A percentile compares a stretch with the other conserved stretches of the same genome.
These are phyloP conservation scores for Esteya vermicola DNA, from an alignment of 2,329 filamentous ascomycete species.

Conservation along the genomic window DNA sequence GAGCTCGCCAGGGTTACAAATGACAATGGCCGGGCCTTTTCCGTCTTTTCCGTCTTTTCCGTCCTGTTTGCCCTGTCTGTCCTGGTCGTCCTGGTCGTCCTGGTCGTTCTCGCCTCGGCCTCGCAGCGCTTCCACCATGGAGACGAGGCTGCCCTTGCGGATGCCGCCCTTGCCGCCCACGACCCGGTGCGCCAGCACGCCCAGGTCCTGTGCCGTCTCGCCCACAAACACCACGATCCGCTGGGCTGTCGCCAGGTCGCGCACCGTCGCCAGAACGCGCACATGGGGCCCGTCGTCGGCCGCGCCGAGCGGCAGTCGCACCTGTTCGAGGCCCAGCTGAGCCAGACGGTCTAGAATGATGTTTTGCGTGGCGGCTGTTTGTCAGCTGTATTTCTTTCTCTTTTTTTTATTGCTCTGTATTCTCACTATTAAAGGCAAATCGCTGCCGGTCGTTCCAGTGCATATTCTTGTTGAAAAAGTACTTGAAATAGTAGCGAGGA, in stretches of 20 bases:
- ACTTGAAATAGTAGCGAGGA: constrained; percentile 59
- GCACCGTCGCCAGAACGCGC: constrained; percentile 50
- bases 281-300: constrained; percentile 39
- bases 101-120: background rate
- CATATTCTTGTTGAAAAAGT: constrained; percentile 56
- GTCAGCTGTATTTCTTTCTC: too few species aligned
- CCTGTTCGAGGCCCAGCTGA: constrained; percentile 40
- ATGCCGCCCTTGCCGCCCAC: constrained; percentile 51
- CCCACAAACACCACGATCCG: constrained; percentile 65
- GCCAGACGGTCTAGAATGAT: constrained; percentile 50
- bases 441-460: constrained; percentile 65
- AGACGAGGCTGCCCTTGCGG: constrained; percentile 53
- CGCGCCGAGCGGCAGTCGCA: constrained; percentile 46
- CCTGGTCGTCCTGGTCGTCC: too few species aligned
- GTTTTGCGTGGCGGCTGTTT: constrained; percentile 43
- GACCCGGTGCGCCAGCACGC: constrained; percentile 57
- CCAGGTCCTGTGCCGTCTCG: constrained; percentile 57
- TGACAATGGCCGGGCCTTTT: constrained; percentile 43
- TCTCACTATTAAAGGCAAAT: constrained; percentile 64
- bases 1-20: constrained; percentile 67
- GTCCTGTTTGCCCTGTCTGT: too few species aligned
- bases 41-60: constrained; percentile 10
- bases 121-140: constrained; percentile 37
- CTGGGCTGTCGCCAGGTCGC: constrained; percentile 37
- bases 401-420: too few species aligned